A percentile compares a stretch with the other conserved stretches of the same genome.
These are phyloP conservation scores for Cryptosporidium ryanae DNA, from an alignment of 169 alveolate species.

Conservation along the genomic window DNA sequence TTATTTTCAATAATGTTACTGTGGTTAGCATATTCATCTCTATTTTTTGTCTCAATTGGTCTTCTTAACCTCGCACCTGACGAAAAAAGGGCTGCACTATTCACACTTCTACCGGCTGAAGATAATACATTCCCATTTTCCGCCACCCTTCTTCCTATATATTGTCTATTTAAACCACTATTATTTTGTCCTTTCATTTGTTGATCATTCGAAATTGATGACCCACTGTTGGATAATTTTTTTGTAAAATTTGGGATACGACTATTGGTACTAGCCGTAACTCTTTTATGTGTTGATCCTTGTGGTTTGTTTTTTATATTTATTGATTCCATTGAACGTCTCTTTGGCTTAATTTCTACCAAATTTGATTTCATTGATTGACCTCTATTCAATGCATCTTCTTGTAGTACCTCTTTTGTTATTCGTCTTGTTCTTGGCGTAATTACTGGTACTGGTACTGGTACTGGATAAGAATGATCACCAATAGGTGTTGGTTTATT, in stretches of 20 bases:
- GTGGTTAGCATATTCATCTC: too few relatives aligned
- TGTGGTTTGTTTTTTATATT: background rate
- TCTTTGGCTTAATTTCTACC: slow-evolving; percentile 20
- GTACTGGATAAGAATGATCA: slow-evolving; percentile 68
- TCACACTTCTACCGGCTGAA: slow-evolving; percentile 13
- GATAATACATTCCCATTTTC: background rate
- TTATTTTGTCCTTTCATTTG: slow-evolving; percentile 6
- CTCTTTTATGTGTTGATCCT: slow-evolving; percentile 12
- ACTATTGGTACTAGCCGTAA: background rate
- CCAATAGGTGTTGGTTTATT: slow-evolving; percentile 32
- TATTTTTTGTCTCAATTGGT: background rate
- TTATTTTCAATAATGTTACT: background rate
- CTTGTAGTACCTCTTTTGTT: slow-evolving; percentile 17
- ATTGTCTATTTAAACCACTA: background rate
- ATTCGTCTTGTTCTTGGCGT: slow-evolving; percentile 61
- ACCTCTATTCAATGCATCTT: background rate
- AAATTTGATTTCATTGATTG: background rate
- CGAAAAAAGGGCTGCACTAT: background rate
- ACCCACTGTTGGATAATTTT: background rate
- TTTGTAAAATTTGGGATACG: too few relatives aligned
- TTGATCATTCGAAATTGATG: background rate
- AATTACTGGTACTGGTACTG: slow-evolving; percentile 74
- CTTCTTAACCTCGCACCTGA: slow-evolving; percentile 23
- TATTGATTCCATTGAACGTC: slow-evolving; percentile 30
- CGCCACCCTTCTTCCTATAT: too few relatives aligned